phyloP scores from a whole-genome alignment of 352 stramenopile species.

The Peronospora destructor region DNA sequence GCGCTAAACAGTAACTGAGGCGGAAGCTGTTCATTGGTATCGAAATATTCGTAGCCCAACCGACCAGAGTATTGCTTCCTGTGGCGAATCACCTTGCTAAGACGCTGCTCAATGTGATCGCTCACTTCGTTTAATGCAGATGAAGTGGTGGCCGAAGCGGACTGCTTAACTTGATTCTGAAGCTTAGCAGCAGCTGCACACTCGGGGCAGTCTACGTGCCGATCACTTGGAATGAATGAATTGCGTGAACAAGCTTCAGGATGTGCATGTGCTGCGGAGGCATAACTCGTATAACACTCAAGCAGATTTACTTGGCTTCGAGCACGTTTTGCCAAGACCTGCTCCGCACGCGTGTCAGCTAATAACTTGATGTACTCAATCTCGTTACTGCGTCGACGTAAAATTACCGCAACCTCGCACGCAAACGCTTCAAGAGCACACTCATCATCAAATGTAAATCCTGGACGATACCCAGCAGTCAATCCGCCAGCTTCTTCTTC shows the following conservation, averaged over 20 bases:
- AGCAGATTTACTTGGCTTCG: slow-evolving; percentile 73
- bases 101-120: slow-evolving; percentile 16
- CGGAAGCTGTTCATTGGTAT: slow-evolving; percentile 9
- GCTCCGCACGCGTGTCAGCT: slow-evolving; percentile 65
- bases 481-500: slow-evolving; percentile 21
- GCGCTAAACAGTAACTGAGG: slow-evolving; percentile 24
- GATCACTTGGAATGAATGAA: slow-evolving; percentile 50
- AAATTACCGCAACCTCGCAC: slow-evolving; percentile 78
- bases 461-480: slow-evolving; percentile 8
- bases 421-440: slow-evolving; percentile 82
- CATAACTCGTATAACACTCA: slow-evolving; percentile 71
- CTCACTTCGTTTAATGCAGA: slow-evolving; percentile 3
- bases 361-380: slow-evolving; percentile 88
- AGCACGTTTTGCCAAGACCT: slow-evolving; percentile 60
- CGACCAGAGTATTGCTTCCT: slow-evolving; percentile 25
- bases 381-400: slow-evolving; percentile 76
- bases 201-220: slow-evolving; percentile 33
- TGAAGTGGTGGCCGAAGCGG: not conserved
- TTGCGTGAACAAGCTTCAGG: slow-evolving; percentile 47
- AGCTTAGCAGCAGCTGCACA: slow-evolving; percentile 25
- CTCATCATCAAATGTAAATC: slow-evolving; percentile 82
- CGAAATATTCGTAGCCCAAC: slow-evolving; percentile 28
- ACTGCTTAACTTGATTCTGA: slow-evolving; percentile 17
- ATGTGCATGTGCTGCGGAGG: slow-evolving; percentile 39
- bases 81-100: slow-evolving; percentile 9